A percentile compares a stretch with the other conserved stretches of the same genome.
phyloP scores from a whole-genome alignment of 192 early-diverging fungal genomes.

The Backusella morwellensis region DNA sequence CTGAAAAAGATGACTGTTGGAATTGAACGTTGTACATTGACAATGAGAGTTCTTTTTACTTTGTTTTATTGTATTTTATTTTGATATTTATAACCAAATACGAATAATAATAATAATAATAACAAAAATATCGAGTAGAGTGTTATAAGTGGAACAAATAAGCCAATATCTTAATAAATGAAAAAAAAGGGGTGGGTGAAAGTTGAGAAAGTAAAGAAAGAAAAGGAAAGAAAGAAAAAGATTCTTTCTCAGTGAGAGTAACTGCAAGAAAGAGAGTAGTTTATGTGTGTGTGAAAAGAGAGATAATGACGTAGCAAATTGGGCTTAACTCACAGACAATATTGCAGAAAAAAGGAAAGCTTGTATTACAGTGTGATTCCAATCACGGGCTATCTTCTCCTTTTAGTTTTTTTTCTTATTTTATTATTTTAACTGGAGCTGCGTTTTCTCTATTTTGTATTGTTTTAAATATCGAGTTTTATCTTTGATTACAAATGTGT shows the following conservation, averaged over 20 bases:
- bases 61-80: neutral
- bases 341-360: neutral
- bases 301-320: neutral
- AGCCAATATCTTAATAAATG: neutral
- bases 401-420: neutral
- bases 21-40: conserved; percentile 17
- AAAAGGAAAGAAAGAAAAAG: neutral
- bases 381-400: neutral
- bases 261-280: neutral
- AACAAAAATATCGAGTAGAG: neutral
- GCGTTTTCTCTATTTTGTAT: neutral
- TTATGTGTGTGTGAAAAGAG: neutral
- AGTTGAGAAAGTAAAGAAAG: neutral
- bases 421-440: conserved; percentile 2
- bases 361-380: conserved; percentile 1
- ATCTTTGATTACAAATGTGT: neutral
- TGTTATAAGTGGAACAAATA: neutral
- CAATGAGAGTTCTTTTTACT: neutral
- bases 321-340: conserved; percentile 1
- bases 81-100: neutral
- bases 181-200: neutral
- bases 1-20: conserved; percentile 7
- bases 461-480: neutral
- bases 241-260: neutral
- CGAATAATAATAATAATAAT: no score